phyloP scores from a whole-genome alignment of 1,139 yeast species.

The Taphrina pruni region DNA sequence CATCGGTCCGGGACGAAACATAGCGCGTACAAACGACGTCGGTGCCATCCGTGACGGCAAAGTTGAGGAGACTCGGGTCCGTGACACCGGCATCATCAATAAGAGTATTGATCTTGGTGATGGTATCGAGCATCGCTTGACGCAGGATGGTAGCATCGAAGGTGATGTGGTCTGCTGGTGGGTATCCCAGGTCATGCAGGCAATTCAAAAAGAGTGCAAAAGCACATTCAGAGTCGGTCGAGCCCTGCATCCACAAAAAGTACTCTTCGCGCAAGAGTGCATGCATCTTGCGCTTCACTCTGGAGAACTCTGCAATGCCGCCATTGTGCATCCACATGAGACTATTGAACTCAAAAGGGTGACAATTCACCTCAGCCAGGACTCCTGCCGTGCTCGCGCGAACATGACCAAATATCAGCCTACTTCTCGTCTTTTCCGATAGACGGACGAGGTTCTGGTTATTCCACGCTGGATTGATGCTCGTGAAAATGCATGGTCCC shows the following conservation, averaged over 20 bases:
- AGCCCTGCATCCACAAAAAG: constrained; percentile 82
- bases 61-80: constrained; percentile 88
- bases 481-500: constrained; percentile 84
- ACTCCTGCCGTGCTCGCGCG: constrained; percentile 96
- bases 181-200: constrained; percentile 72
- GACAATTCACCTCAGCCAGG: constrained; percentile 91
- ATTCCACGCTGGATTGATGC: constrained; percentile 97
- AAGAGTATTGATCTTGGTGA: constrained; percentile 76
- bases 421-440: constrained; percentile 84
- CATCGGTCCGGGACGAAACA: constrained; percentile 85
- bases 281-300: constrained; percentile 74
- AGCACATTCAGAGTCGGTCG: constrained; percentile 94
- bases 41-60: constrained; percentile 93
- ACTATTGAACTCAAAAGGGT: constrained; percentile 59
- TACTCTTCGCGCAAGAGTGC: constrained; percentile 78
- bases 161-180: constrained; percentile 59
- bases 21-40: constrained; percentile 88
- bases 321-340: constrained; percentile 60
- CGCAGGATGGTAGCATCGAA: constrained; percentile 68
- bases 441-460: constrained; percentile 84
- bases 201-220: constrained; percentile 87
- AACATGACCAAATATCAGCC: constrained; percentile 89
- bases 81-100: constrained; percentile 57
- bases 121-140: constrained; percentile 72
- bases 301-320: constrained; percentile 66